Base-by-base conservation (phyloP, 345 rosid species). In the Rhodamnia rubescens region DNA sequence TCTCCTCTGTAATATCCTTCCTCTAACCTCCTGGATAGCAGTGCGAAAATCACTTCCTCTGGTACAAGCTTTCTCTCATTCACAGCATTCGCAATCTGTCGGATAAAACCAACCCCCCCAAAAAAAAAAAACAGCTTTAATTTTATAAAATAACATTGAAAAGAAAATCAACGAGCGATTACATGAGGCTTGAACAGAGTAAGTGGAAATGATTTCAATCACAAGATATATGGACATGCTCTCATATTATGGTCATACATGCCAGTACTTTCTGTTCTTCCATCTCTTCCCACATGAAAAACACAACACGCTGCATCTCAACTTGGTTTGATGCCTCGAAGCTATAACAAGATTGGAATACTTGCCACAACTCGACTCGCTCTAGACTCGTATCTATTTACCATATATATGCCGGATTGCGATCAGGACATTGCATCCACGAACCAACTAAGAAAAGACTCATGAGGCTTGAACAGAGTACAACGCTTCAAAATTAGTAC, bases 11-110 rank as follows among this genome's bases (percentile, higher is more conserved):
- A 81, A 88, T 92, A 97, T 49, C 97, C 98, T 88, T 97, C 95
- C 85, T 97, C 97, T 82, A 95, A 92, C 91, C 99, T 92, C 94
- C 92, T 95, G 36, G 99, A 93, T 83, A 97, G 87, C 87, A 97
- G 85, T 20, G 94, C 92, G 86, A 96, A 97, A 12, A 97, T 91
- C 50, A 95, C 92, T 84, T 92, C 93, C 88, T 95, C 95, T 1
- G 95, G 92, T 74, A 95, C 98, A 84, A 93, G 90, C 91, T 91
- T 93, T 26, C 95, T 89, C 89, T 92, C 96, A 86, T 93, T 94
- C 55, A 95, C 92, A 14, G 98, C 93, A 86, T 88, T 90, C 10
- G 91, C 91, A 78, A 93, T 90, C 95, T 93, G 88, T 27, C 9
- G 14, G 44, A 29, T 53, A n/a, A n/a, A n/a, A n/a, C n/a, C n/a